phyloP scores from a whole-genome alignment of 805 yeast genomes.

The Ogataea degrootiae region DNA sequence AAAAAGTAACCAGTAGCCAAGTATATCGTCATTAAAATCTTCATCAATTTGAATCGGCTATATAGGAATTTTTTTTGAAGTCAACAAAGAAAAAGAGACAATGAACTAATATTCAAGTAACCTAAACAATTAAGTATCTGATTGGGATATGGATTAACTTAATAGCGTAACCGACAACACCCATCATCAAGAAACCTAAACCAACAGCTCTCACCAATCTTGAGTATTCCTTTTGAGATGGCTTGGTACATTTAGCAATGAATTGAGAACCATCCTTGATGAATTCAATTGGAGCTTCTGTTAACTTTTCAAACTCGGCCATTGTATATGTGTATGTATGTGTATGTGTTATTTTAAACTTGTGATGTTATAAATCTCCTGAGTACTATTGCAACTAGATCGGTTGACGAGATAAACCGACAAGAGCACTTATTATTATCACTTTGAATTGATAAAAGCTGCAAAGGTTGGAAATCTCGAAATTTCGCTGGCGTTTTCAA shows the following conservation, averaged over 20 bases:
- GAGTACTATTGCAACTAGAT: no score
- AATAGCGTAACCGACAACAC: slow-evolving; percentile 93
- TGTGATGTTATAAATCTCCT: neutral
- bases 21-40: no score
- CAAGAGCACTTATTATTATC: no score
- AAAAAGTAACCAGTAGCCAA: no score
- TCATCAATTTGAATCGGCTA: no score
- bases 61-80: no score
- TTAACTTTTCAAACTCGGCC: slow-evolving; percentile 58
- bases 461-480: neutral
- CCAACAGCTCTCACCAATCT: slow-evolving; percentile 94
- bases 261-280: slow-evolving; percentile 88
- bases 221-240: slow-evolving; percentile 81
- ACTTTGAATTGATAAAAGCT: neutral
- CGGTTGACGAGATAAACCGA: no score
- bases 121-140: slow-evolving; percentile 85
- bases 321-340: slow-evolving; percentile 9
- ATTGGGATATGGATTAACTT: slow-evolving; percentile 93
- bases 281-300: slow-evolving; percentile 88
- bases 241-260: slow-evolving; percentile 88
- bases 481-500: neutral
- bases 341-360: neutral
- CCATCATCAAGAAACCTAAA: slow-evolving; percentile 95
- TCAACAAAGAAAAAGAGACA: no score
- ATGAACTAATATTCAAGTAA: no score